Conservation (phyloP, 2,329 filamentous ascomycete genomes). For the Talaromyces rugulosus region DNA sequence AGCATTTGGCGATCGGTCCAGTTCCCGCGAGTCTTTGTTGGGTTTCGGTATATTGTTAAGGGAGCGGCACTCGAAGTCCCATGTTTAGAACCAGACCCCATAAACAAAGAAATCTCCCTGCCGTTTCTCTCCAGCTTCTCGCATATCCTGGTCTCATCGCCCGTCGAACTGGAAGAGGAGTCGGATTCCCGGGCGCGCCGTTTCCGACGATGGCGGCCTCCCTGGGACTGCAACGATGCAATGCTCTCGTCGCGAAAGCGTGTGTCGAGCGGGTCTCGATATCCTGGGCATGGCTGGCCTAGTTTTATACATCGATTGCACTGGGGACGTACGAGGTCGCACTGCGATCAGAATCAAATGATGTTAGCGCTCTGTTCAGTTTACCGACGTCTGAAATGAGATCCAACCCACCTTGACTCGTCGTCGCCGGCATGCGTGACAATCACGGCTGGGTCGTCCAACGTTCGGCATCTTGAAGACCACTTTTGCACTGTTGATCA, state of each 20-base stretch:
- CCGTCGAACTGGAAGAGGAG: neutral
- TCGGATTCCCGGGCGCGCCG: neutral
- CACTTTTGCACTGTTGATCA: neutral
- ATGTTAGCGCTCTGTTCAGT: neutral
- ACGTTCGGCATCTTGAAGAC: conserved; percentile 2
- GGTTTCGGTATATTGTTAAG: neutral
- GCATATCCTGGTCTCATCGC: neutral
- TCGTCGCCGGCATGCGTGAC: neutral
- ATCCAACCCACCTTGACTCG: neutral
- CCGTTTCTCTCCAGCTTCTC: neutral
- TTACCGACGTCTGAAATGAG: neutral
- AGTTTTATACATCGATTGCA: conserved; percentile 1
- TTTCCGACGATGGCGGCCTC: neutral
- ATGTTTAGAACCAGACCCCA: neutral
- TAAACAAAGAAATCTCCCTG: neutral
- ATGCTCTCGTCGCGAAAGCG: conserved; percentile 1
- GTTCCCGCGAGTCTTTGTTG: neutral
- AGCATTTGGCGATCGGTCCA: neutral
- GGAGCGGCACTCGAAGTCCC: too few species aligned
- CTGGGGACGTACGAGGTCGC: conserved; percentile 1
- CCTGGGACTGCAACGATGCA: neutral
- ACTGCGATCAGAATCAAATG: neutral
- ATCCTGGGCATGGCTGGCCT: neutral
- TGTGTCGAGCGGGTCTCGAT: neutral
- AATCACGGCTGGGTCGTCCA: conserved; percentile 6